Percentiles rank a stretch among this genome's conserved stretches.
These are phyloP conservation scores for Magnaporthales sp. DNA, from an alignment of 2,329 filamentous ascomycete species.

Conservation along the genomic window DNA sequence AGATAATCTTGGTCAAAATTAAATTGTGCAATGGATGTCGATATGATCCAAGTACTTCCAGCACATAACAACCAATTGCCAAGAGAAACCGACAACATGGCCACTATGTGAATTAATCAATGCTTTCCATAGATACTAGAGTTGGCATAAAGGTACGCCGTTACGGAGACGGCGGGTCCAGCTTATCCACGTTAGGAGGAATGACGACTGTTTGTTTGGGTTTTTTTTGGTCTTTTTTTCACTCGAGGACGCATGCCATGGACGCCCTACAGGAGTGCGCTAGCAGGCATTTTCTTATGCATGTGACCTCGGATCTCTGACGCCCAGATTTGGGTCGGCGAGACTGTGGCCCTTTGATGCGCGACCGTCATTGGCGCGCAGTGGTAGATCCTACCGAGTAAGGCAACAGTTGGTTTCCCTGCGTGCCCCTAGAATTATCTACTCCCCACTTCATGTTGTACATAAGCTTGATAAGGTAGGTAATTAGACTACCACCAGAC, in stretches of 20 bases:
- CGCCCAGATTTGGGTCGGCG: neutral
- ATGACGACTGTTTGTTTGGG: neutral
- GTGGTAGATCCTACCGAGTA: slow-evolving; percentile 1
- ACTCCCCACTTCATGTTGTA: neutral
- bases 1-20: no score
- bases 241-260: neutral
- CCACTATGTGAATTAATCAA: no score
- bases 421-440: neutral
- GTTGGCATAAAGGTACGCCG: no score
- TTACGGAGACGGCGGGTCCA: no score
- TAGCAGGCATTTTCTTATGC: neutral
- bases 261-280: neutral
- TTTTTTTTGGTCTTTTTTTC: neutral
- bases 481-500: neutral
- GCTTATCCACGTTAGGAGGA: no score
- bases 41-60: no score
- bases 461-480: no score
- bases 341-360: neutral
- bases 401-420: neutral
- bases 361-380: neutral
- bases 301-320: slow-evolving; percentile 1
- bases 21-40: no score
- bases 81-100: no score
- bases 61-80: no score
- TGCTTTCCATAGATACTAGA: no score